phyloP scores from a whole-genome alignment of 306 rosid genomes.

The Parietaria judaica region DNA sequence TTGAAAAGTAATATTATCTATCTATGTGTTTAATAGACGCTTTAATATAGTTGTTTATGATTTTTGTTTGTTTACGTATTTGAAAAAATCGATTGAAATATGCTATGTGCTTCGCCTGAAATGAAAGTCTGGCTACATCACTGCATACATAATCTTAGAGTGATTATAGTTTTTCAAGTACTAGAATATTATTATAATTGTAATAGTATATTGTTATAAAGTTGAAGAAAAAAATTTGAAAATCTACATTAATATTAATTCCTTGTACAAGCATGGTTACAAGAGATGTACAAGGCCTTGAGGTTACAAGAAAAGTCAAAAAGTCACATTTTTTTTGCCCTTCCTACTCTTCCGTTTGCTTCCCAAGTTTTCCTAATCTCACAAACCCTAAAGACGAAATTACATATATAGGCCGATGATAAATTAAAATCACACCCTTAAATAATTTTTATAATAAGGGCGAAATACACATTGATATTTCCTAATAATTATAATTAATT shows the following conservation, averaged over 20 bases:
- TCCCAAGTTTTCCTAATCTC: not conserved
- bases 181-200: no score
- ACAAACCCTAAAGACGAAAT: not conserved
- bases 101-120: no score
- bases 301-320: slow-evolving; percentile 18
- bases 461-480: slow-evolving; percentile 13
- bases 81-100: no score
- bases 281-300: slow-evolving; percentile 27
- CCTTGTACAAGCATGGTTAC: slow-evolving; percentile 24
- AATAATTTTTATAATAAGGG: slow-evolving; percentile 22
- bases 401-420: not conserved
- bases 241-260: slow-evolving; percentile 9
- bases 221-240: slow-evolving; percentile 8
- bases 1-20: no score
- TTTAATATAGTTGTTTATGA: no score
- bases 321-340: not conserved
- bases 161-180: no score
- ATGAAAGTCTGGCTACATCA: no score
- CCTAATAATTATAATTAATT: not conserved
- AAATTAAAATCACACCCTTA: slow-evolving; percentile 24
- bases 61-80: no score
- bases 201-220: no score
- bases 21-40: no score
- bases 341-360: slow-evolving; percentile 6
- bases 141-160: no score